phyloP scores from a whole-genome alignment of 768 basidiomycete genomes.

The Mycena vitilis region DNA sequence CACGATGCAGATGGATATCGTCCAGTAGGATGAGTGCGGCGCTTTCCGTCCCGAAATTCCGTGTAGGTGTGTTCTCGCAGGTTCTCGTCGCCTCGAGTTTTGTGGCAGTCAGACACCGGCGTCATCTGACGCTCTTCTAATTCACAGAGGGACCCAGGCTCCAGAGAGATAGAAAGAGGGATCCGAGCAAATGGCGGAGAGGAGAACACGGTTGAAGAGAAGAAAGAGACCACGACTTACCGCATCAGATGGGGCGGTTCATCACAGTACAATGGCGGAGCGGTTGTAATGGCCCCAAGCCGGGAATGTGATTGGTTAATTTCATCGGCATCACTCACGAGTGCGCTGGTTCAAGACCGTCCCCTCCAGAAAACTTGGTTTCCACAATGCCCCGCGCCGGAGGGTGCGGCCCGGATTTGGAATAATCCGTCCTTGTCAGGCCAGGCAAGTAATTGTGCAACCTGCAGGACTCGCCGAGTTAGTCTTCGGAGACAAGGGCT shows the following conservation, averaged over 20 bases:
- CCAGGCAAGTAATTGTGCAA: slow-evolving; percentile 96
- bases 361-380: slow-evolving; percentile 97
- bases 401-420: slow-evolving; percentile 76
- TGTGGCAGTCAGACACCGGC: not conserved
- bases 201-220: not conserved
- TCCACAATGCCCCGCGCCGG: slow-evolving; percentile 73
- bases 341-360: slow-evolving; percentile 95
- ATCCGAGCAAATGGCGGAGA: too few relatives aligned
- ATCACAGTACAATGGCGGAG: slow-evolving; percentile 62
- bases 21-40: not conserved
- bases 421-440: slow-evolving; percentile 87
- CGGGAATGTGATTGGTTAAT: slow-evolving; percentile 82
- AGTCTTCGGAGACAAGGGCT: slow-evolving; percentile 92
- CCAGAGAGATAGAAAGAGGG: not conserved
- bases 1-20: slow-evolving; percentile 11
- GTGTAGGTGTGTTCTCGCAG: not conserved
- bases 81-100: not conserved
- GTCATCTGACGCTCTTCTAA: slow-evolving; percentile 1
- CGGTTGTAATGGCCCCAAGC: slow-evolving; percentile 86
- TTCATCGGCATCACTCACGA: slow-evolving; percentile 68
- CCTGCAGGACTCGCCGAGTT: slow-evolving; percentile 88
- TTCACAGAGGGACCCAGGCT: not conserved
- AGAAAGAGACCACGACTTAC: not conserved
- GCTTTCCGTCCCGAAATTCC: not conserved
- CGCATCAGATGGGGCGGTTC: not conserved